Evolutionary conservation across 805 yeast genomes (phyloP).

Genomic region (Lachancea thermotolerans): DNA sequence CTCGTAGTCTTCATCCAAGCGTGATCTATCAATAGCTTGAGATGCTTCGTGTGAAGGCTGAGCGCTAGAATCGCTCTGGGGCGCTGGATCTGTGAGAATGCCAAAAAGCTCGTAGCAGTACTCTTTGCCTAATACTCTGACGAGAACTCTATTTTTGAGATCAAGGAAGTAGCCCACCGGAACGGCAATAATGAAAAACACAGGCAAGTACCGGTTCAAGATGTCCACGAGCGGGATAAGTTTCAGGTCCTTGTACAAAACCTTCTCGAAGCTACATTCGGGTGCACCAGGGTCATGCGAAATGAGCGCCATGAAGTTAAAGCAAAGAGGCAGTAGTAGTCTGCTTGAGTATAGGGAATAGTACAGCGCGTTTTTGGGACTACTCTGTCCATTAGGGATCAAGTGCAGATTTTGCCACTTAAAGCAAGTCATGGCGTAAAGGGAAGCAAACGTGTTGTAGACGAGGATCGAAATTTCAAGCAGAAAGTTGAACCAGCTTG

Average conservation of each 20-base stretch:
- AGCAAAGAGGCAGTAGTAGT: constrained; percentile 30
- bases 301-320: constrained; percentile 27
- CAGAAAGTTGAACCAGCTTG: constrained; percentile 18
- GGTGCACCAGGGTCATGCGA: constrained; percentile 12
- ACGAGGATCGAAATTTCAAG: constrained; percentile 21
- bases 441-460: constrained; percentile 24
- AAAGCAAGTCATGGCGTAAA: constrained; percentile 30
- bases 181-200: constrained; percentile 20
- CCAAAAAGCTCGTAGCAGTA: constrained; percentile 31
- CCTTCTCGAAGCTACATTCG: constrained; percentile 21
- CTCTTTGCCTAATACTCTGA: constrained; percentile 28
- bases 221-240: constrained; percentile 25
- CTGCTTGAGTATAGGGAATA: constrained; percentile 30
- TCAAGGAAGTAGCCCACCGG: constrained; percentile 25
- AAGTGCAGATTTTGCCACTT: constrained; percentile 30
- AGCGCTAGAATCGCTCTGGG: constrained; percentile 4
- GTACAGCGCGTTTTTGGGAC: constrained; percentile 28
- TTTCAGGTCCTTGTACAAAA: constrained; percentile 23
- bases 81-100: constrained; percentile 23
- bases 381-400: constrained; percentile 29
- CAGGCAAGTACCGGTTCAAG: constrained; percentile 25
- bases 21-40: constrained; percentile 9
- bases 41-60: constrained; percentile 11
- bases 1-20: constrained; percentile 38
- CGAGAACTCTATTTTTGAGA: constrained; percentile 24